phyloP scores from a whole-genome alignment of 148 eudicot species.

The Rhododendron ferrugineum region DNA sequence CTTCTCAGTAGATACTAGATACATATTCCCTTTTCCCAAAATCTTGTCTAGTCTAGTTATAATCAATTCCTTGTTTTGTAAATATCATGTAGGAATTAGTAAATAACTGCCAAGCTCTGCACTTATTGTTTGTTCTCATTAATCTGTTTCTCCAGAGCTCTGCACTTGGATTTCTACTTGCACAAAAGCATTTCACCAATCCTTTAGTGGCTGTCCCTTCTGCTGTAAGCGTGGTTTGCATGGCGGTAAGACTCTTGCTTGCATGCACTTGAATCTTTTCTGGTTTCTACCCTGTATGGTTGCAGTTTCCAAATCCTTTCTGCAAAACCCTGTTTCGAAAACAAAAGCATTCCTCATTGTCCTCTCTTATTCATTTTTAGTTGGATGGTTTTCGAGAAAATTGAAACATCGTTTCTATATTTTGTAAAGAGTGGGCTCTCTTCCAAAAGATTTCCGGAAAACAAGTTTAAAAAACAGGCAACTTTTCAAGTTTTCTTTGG shows the following conservation, averaged over 20 bases:
- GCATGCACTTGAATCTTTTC: neutral
- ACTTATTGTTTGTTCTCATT: neutral
- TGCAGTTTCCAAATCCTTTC: neutral
- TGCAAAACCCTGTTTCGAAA: neutral
- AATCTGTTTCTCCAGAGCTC: conserved; percentile 58
- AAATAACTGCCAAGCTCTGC: neutral
- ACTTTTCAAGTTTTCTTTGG: neutral
- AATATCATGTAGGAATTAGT: neutral
- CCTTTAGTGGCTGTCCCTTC: conserved; percentile 99
- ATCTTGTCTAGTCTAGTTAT: neutral
- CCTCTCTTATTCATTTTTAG: neutral
- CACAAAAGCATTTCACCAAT: conserved; percentile 96
- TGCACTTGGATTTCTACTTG: conserved; percentile 93
- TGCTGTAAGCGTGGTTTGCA: conserved; percentile 96
- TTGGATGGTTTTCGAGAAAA: neutral
- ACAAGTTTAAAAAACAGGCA: neutral
- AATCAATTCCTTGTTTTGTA: neutral
- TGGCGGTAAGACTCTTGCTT: conserved; percentile 66
- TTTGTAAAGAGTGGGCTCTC: neutral
- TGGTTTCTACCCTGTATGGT: neutral
- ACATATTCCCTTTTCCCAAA: neutral
- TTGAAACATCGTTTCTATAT: neutral
- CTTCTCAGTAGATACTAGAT: neutral
- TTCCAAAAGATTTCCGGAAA: neutral
- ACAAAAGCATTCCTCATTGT: neutral